phyloP scores from a whole-genome alignment of 768 basidiomycete genomes.

The Pholiota conissans region DNA sequence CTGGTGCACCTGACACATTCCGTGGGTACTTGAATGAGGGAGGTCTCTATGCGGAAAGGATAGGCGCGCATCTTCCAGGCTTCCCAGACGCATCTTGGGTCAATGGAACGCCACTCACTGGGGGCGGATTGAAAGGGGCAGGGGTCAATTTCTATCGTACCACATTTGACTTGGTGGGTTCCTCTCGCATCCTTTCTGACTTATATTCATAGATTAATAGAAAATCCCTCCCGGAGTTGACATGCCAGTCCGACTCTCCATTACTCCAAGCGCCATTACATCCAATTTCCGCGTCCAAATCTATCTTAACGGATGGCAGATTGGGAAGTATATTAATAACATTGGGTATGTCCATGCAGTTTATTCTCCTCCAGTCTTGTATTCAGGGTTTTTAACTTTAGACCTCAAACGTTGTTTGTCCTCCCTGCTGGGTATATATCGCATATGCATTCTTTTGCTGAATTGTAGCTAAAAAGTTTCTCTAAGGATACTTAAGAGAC shows the following conservation, averaged over 20 bases:
- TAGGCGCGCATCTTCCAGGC: constrained; percentile 72
- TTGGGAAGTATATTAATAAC: constrained; percentile 56
- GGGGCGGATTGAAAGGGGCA: constrained; percentile 59
- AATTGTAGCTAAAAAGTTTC: background rate
- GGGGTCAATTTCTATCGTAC: constrained; percentile 84
- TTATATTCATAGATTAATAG: constrained; percentile 16
- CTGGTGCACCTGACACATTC: constrained; percentile 22
- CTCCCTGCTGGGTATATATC: constrained; percentile 47
- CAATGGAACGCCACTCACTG: constrained; percentile 47
- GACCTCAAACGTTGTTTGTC: constrained; percentile 50
- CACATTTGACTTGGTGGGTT: constrained; percentile 57
- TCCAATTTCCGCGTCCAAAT: constrained; percentile 52
- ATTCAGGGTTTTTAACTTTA: constrained; percentile 7
- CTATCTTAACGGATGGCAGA: constrained; percentile 52
- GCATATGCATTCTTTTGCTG: background rate
- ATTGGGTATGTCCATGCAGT: constrained; percentile 40
- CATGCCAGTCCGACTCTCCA: constrained; percentile 44
- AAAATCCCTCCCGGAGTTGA: constrained; percentile 39
- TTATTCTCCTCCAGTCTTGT: background rate
- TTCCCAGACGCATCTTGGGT: constrained; percentile 65
- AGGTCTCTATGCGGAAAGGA: constrained; percentile 63
- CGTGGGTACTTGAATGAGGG: constrained; percentile 68
- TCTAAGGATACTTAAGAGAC: constrained; percentile 38
- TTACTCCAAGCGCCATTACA: constrained; percentile 41
- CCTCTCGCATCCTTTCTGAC: background rate